phyloP scores from a whole-genome alignment of 2,329 filamentous ascomycete species.

The Trichoderma pleuroti region DNA sequence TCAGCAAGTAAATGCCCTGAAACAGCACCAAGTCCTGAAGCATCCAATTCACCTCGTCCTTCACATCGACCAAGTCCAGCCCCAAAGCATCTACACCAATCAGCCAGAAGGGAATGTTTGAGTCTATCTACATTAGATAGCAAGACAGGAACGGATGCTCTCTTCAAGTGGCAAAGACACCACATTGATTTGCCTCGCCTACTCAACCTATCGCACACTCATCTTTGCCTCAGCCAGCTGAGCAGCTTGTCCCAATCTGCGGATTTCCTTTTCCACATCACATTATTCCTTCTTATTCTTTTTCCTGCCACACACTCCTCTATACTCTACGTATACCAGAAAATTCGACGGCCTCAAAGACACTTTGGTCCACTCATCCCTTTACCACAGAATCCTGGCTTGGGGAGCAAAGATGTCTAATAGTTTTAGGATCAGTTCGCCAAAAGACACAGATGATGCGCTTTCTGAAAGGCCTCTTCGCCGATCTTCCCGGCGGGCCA shows the following conservation, averaged over 20 bases:
- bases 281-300: not conserved
- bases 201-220: not conserved
- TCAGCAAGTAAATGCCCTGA: not conserved
- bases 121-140: not conserved
- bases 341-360: not conserved
- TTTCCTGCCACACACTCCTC: not conserved
- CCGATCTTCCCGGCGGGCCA: slow-evolving; percentile 10
- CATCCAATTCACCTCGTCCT: not conserved
- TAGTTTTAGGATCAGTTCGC: not conserved
- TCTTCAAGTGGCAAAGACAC: not conserved
- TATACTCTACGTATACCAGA: not conserved
- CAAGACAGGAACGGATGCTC: not conserved
- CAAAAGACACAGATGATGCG: not conserved
- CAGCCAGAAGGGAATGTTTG: not conserved
- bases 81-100: not conserved
- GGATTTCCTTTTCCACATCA: not conserved
- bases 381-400: not conserved
- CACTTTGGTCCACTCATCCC: no score
- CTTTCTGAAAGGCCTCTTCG: not conserved
- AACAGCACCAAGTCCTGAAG: not conserved
- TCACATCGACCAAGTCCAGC: not conserved
- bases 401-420: not conserved
- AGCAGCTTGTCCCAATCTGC: not conserved
- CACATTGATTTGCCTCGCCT: not conserved
- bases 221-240: not conserved